phyloP scores from a whole-genome alignment of 2,329 filamentous ascomycete species.

The Fonsecaea nubica region DNA sequence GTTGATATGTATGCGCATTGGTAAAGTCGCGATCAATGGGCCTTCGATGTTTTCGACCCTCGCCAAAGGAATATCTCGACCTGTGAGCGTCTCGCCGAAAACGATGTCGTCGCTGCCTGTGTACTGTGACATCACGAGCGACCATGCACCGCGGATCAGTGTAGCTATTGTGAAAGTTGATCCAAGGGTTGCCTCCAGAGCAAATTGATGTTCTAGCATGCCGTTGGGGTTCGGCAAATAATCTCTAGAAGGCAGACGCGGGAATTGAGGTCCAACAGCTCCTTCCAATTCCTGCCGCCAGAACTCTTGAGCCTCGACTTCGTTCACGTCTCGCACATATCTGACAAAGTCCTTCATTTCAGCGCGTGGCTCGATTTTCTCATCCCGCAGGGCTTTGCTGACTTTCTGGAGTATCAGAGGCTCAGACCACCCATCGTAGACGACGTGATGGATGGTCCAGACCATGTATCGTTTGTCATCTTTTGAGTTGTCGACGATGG shows the following conservation, averaged over 20 bases:
- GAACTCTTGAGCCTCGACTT: constrained; percentile 52
- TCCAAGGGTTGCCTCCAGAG: constrained; percentile 36
- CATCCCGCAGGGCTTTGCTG: constrained; percentile 45
- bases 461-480: constrained; percentile 50
- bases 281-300: constrained; percentile 57
- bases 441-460: constrained; percentile 59
- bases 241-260: constrained; percentile 56
- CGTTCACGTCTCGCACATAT: constrained; percentile 51
- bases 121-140: constrained; percentile 54
- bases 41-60: constrained; percentile 58
- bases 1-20: constrained; percentile 52
- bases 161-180: constrained; percentile 54
- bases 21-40: constrained; percentile 53
- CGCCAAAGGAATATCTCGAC: constrained; percentile 53
- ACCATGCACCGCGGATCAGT: constrained; percentile 58
- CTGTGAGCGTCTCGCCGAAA: constrained; percentile 59
- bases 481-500: constrained; percentile 43
- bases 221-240: constrained; percentile 54
- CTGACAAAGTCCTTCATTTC: constrained; percentile 58
- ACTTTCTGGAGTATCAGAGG: constrained; percentile 48
- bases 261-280: constrained; percentile 58
- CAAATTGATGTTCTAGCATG: constrained; percentile 53
- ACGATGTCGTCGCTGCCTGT: constrained; percentile 55
- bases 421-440: constrained; percentile 60
- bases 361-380: constrained; percentile 8